Percentiles rank a stretch among this genome's conserved stretches.
Conservation (phyloP, 2,329 filamentous ascomycete genomes). For the Fusarium sp. region DNA sequence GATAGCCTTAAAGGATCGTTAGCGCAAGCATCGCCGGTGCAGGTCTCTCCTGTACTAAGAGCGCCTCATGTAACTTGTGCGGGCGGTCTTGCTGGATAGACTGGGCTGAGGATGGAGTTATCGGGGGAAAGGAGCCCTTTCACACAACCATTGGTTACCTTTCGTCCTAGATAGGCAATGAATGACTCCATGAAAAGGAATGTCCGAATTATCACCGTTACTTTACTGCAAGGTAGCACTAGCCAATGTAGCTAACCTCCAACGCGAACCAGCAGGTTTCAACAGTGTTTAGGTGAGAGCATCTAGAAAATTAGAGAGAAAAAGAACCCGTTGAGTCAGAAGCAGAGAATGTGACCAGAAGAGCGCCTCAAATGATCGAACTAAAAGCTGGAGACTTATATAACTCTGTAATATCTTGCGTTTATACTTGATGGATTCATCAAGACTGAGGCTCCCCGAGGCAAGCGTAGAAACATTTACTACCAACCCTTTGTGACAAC, state of each 20-base stretch:
- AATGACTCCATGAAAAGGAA: neutral
- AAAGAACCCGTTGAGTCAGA: neutral
- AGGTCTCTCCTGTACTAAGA: neutral
- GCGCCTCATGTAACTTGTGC: neutral
- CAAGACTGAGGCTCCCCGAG: neutral
- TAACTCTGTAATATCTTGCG: too few species aligned
- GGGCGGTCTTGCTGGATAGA: neutral
- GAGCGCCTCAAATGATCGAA: neutral
- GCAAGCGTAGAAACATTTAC: neutral
- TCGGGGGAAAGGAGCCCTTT: neutral
- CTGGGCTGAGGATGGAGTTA: neutral
- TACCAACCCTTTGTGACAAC: neutral
- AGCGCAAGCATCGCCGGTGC: neutral
- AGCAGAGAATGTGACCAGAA: neutral
- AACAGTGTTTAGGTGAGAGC: neutral
- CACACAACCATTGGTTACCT: neutral
- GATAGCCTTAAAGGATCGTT: neutral
- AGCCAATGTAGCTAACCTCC: too few species aligned
- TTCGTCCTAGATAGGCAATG: neutral
- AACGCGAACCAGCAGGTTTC: neutral
- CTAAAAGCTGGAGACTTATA: neutral
- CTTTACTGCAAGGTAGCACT: neutral
- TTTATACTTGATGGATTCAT: neutral
- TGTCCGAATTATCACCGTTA: neutral
- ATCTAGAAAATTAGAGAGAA: neutral